Percentiles rank a stretch among this genome's conserved stretches.
phyloP scores from a whole-genome alignment of 257 asterid species.

The Rubia yunnanensis region DNA sequence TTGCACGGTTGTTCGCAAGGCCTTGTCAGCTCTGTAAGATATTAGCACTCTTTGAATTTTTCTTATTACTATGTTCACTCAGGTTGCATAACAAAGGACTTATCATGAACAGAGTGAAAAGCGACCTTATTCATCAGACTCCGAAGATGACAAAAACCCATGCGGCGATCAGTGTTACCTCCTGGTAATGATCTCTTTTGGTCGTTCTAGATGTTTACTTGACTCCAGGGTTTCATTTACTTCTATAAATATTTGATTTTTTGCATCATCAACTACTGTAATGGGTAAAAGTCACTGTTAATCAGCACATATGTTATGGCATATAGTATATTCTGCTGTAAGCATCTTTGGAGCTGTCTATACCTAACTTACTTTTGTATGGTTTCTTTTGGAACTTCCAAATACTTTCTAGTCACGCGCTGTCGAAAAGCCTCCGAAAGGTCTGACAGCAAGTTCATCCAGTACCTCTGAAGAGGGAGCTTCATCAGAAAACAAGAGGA shows the following conservation, averaged over 20 bases:
- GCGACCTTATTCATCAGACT: conserved; percentile 44
- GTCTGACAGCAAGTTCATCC: conserved; percentile 23
- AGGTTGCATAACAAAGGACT: conserved; percentile 14
- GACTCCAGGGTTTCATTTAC: not conserved
- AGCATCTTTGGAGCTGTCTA: not conserved
- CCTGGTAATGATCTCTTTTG: conserved; percentile 40
- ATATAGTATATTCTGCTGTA: not conserved
- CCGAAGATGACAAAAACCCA: conserved; percentile 64
- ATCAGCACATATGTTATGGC: not conserved
- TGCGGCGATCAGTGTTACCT: conserved; percentile 82
- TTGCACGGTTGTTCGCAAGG: conserved; percentile 87
- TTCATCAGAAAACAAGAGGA: conserved; percentile 23
- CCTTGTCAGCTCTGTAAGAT: conserved; percentile 58
- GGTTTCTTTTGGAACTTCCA: conserved; percentile 8
- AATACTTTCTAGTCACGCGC: conserved; percentile 33
- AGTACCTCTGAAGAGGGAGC: conserved; percentile 23
- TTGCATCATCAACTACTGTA: not conserved
- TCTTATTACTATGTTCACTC: conserved; percentile 11
- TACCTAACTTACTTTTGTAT: conserved; percentile 13
- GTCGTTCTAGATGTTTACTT: not conserved
- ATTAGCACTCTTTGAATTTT: conserved; percentile 5
- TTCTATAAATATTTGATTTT: not conserved
- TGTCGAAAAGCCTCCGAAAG: conserved; percentile 24
- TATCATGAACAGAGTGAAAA: conserved; percentile 56
- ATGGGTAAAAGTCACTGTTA: not conserved